Conservation (phyloP, 306 rosid genomes). For the Cicer cuneatum region DNA sequence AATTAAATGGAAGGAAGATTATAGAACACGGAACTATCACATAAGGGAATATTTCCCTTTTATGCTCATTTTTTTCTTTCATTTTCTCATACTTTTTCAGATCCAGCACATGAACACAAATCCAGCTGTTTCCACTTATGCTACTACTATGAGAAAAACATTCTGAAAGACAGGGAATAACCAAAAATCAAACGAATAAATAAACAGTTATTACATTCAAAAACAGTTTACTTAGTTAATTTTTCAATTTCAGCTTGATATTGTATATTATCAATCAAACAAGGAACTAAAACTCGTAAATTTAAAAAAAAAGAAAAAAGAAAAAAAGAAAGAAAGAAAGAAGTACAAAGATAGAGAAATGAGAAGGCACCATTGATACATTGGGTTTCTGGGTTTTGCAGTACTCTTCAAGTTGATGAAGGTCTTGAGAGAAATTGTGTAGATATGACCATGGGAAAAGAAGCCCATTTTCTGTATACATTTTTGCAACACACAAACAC, state of each 20-base stretch:
- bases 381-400: conserved; percentile 66
- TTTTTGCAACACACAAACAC: conserved; percentile 52
- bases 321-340: conserved; percentile 18
- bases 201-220: background rate
- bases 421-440: conserved; percentile 71
- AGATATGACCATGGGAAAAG: conserved; percentile 62
- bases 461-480: conserved; percentile 83
- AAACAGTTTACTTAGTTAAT: conserved; percentile 21
- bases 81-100: conserved; percentile 52
- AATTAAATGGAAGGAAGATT: conserved; percentile 51
- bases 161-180: conserved; percentile 17
- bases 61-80: conserved; percentile 43
- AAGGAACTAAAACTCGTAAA: background rate
- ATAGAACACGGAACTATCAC: conserved; percentile 66
- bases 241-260: conserved; percentile 21
- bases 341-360: conserved; percentile 48
- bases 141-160: conserved; percentile 34
- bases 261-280: conserved; percentile 37
- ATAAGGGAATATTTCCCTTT: conserved; percentile 44
- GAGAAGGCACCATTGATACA: conserved; percentile 63
- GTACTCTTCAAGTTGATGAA: conserved; percentile 83
- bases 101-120: conserved; percentile 66
- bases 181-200: conserved; percentile 22
- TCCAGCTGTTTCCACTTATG: conserved; percentile 57
- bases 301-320: background rate